Conservation (phyloP, 2,329 filamentous ascomycete species). For the Phoma sp. region DNA sequence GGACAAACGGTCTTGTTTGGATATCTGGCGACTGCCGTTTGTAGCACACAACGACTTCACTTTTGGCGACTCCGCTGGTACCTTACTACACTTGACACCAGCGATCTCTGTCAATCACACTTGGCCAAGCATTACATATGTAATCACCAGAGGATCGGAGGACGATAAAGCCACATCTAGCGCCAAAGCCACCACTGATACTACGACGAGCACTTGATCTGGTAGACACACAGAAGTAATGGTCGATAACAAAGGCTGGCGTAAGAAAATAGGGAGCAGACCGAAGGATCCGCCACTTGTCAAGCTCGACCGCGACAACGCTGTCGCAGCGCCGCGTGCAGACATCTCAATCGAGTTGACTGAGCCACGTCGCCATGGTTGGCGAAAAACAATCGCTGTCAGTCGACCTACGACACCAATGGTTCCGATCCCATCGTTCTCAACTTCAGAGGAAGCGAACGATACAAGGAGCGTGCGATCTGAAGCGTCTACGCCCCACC, state of each 20-base stretch:
- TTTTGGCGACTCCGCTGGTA: neutral
- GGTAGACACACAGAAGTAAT: neutral
- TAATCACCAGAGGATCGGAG: too few species aligned
- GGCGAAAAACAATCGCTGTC: conserved; percentile 31
- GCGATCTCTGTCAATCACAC: too few species aligned
- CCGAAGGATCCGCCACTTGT: conserved; percentile 18
- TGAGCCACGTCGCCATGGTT: conserved; percentile 27
- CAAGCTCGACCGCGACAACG: conserved; percentile 13
- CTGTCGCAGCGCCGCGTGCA: neutral
- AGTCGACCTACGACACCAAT: conserved; percentile 33
- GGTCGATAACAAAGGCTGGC: conserved; percentile 28
- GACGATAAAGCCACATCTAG: neutral
- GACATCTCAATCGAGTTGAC: conserved; percentile 17
- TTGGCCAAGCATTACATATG: neutral
- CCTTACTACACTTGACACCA: too few species aligned
- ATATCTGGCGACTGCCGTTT: too few species aligned
- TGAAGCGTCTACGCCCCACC: conserved; percentile 37
- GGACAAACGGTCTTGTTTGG: neutral
- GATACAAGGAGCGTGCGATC: conserved; percentile 39
- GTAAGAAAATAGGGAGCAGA: conserved; percentile 28
- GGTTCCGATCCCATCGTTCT: conserved; percentile 11
- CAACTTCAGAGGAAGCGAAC: conserved; percentile 34
- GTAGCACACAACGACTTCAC: neutral
- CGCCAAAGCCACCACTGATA: neutral
- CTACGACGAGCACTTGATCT: neutral